Evolutionary conservation across 2,329 filamentous ascomycete species (phyloP).

Genomic region (Cryphonectria carpinicola): DNA sequence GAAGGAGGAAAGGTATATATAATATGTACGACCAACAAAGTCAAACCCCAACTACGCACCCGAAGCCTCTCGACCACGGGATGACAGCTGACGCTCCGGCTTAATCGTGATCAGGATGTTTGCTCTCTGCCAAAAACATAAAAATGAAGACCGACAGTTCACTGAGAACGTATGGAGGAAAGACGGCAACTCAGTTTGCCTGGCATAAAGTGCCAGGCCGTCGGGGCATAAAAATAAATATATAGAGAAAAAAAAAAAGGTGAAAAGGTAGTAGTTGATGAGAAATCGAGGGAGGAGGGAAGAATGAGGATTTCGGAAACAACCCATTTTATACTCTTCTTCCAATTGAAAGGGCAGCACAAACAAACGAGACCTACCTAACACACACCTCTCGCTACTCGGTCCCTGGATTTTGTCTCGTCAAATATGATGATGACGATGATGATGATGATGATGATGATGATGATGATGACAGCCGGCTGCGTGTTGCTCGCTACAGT

Average conservation of each 20-base stretch:
- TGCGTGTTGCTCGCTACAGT: background rate
- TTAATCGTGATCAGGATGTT: constrained; percentile 85
- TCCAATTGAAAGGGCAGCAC: background rate
- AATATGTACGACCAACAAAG: constrained; percentile 85
- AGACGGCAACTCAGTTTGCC: constrained; percentile 66
- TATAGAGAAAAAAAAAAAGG: background rate
- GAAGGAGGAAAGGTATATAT: constrained; percentile 43
- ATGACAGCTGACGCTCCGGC: constrained; percentile 91
- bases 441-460: background rate
- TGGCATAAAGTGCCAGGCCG: constrained; percentile 55
- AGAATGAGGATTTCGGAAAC: background rate
- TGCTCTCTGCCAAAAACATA: constrained; percentile 69
- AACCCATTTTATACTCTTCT: background rate
- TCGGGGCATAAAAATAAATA: constrained; percentile 49
- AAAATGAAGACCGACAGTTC: constrained; percentile 62
- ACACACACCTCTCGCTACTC: background rate
- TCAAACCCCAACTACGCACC: constrained; percentile 94
- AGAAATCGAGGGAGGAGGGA: background rate
- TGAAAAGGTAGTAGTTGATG: background rate
- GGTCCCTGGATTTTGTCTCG: background rate
- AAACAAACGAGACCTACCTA: background rate
- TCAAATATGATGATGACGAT: background rate
- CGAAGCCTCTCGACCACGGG: constrained; percentile 74
- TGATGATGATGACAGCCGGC: background rate
- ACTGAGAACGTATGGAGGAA: constrained; percentile 75